phyloP scores from a whole-genome alignment of 805 yeast genomes.

The Zygotorulaspora chibaensis region DNA sequence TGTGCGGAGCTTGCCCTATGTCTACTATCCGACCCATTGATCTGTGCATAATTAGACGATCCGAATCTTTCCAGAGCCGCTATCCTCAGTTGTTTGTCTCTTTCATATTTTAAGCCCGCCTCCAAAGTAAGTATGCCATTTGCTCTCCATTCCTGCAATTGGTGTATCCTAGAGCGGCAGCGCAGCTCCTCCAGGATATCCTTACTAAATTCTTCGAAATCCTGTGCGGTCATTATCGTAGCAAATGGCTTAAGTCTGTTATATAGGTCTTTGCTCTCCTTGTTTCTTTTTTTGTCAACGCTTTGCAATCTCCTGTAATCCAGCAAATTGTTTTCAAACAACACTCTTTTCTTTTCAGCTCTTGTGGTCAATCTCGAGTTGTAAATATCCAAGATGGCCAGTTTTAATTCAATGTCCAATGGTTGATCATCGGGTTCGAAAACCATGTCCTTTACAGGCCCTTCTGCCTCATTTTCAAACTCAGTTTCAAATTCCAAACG shows the following conservation, averaged over 20 bases:
- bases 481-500: slow-evolving; percentile 95
- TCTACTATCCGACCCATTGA: slow-evolving; percentile 23
- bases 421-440: slow-evolving; percentile 91
- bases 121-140: slow-evolving; percentile 84
- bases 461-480: slow-evolving; percentile 94
- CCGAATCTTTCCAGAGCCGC: slow-evolving; percentile 57
- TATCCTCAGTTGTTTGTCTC: slow-evolving; percentile 70
- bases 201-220: slow-evolving; percentile 68
- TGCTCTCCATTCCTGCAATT: slow-evolving; percentile 88
- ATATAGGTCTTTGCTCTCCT: slow-evolving; percentile 82
- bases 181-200: slow-evolving; percentile 75
- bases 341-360: slow-evolving; percentile 84
- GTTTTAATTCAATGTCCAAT: slow-evolving; percentile 83
- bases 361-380: slow-evolving; percentile 84
- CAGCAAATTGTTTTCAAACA: slow-evolving; percentile 69
- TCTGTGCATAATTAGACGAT: slow-evolving; percentile 24
- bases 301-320: slow-evolving; percentile 83
- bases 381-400: slow-evolving; percentile 83
- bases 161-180: slow-evolving; percentile 76
- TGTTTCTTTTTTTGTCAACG: slow-evolving; percentile 76
- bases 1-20: slow-evolving; percentile 30
- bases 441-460: slow-evolving; percentile 88
- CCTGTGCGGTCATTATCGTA: slow-evolving; percentile 72
- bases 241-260: slow-evolving; percentile 77
- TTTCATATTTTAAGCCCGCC: slow-evolving; percentile 79